Base-by-base conservation (phyloP, 2,329 filamentous ascomycete species). In the Tolypocladium ovalisporum region DNA sequence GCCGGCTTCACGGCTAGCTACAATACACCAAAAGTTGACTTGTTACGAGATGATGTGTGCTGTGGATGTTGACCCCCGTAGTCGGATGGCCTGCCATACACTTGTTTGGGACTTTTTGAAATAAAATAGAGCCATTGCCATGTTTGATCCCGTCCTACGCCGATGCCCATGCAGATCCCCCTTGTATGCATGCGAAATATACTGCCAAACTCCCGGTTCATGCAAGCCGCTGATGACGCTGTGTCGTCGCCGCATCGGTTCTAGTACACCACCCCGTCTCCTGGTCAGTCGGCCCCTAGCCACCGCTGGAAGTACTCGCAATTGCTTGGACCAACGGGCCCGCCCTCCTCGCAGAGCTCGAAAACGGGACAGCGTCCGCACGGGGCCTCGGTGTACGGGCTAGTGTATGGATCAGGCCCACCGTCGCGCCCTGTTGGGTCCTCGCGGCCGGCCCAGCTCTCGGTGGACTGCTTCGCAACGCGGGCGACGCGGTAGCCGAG, bases 331-430 rank as follows among this genome's bases (percentile, higher is more conserved):
- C 87, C 95, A 27, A 99, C 90, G 0, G 91, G 90, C 0, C 93
- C 93, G 8, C 90, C 91, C 60, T 96, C 90, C 62, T 90, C 88
- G 69, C 94, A 99, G 2, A 97, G 79, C 58, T 94, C 88, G 69
- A 96, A 96, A 2, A 97, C 93, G 0, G 94, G 94, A 71, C 94
- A 99, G 57, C 85, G 81, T 2, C 93, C 92, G 71, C 94, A 99
- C 1, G 94, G 94, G 2, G 88, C 86, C 70, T 97, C 91, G 1
- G 89, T 95, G 63, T 93, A 84, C 4, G 89, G 89, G 64, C 92
- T 96, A 63, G 79, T 66, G 55, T 74, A 74, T 19, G 76, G 71
- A 54, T 76, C 75, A 57, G 64, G 76, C 5, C 73, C 76, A 6
- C 67, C 71, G 39, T 71, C 68, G 27, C 68, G 63, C 6, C 71